Base-by-base conservation (phyloP, 352 stramenopile species). In the Globisporangium cylindrosporum region DNA sequence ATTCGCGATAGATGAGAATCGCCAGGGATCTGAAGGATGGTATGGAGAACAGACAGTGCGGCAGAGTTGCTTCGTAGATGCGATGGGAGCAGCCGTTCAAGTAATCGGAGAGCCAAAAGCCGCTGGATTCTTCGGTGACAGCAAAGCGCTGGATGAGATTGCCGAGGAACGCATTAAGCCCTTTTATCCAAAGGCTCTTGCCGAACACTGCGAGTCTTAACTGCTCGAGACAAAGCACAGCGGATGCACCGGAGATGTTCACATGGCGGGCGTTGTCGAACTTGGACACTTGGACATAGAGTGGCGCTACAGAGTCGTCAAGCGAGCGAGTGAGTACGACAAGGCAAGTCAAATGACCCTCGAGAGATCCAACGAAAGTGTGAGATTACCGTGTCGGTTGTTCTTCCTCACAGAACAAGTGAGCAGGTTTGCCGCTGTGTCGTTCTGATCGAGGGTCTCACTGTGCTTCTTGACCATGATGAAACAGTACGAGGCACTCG, bases 281-380 rank as follows among this genome's bases (percentile, higher is more conserved):
- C 65, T 90, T 89, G 53, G 89, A 89, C 5, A 96, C 81, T 73
- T 96, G 85, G 8, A 91, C 81, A 55, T 90, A 91, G 4, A 96
- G 59, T 4, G 80, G 85, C 8, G 81, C 87, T 80, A 64, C 15
- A 20, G 20, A 48, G 25, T 14, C 12, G 54, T 18, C 27, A 53
- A 41, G 12, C 27, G 62, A 41, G n/a, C 20, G 18, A 29, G 32
- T 20, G 36, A 43, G 14, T 18, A 18, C 25, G 12, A 15, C n/a
- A 55, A 29, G 4, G 48, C 25, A 24, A 59, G 54, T 15, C 54
- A 24, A 10, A 5, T 18, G 6, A 3, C 8, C 15, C 14, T 18
- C 24, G n/a, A 15, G 54, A 25, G 2, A 2, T 6, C 14, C 7
- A 34, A 27, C 54, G n/a, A 41, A 34, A 41, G 7, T 18, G 25